These are phyloP conservation scores for Leavenworthia alabamica DNA, from an alignment of 345 rosid species.

Conservation along the genomic window DNA sequence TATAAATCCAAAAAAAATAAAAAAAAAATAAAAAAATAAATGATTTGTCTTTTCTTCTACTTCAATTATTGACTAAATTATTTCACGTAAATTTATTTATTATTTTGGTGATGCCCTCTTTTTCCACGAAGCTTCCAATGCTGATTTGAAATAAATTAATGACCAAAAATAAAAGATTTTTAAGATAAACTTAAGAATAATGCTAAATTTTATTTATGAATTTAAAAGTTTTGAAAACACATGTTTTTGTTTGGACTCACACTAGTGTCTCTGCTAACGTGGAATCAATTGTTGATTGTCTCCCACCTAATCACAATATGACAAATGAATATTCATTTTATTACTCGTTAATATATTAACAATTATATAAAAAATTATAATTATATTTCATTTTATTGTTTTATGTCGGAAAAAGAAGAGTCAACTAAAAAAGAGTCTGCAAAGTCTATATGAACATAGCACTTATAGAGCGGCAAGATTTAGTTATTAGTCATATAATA, in stretches of 20 bases:
- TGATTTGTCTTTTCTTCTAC: slow-evolving; percentile 23
- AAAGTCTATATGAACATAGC: slow-evolving; percentile 5
- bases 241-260: slow-evolving; percentile 24
- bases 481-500: neutral
- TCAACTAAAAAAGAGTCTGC: slow-evolving; percentile 14
- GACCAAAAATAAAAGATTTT: too few relatives aligned
- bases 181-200: too few relatives aligned
- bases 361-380: neutral
- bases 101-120: neutral
- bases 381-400: neutral
- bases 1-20: neutral
- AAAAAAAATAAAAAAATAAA: neutral
- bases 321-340: slow-evolving; percentile 13
- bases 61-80: slow-evolving; percentile 25
- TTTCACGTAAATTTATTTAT: neutral
- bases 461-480: slow-evolving; percentile 5
- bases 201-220: too few relatives aligned
- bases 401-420: slow-evolving; percentile 24
- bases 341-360: neutral
- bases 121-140: slow-evolving; percentile 28
- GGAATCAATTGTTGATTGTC: slow-evolving; percentile 24
- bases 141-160: neutral
- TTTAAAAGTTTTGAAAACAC: slow-evolving; percentile 7
- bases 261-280: slow-evolving; percentile 23
- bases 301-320: slow-evolving; percentile 25